Evolutionary conservation across 2,329 filamentous ascomycete genomes (phyloP).

Genomic region (Colletotrichum kahawae): DNA sequence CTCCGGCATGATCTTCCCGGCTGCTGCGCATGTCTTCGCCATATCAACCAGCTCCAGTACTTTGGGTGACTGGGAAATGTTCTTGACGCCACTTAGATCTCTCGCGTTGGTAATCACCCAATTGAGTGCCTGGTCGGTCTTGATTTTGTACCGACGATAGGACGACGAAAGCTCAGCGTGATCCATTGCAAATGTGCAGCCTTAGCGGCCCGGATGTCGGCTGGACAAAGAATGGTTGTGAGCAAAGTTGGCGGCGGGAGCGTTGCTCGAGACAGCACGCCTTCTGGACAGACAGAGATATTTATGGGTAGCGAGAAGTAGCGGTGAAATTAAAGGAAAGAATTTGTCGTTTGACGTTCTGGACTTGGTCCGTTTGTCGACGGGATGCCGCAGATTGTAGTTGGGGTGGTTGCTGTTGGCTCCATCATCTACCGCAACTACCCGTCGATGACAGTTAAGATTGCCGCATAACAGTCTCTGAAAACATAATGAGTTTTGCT

Average conservation of each 20-base stretch:
- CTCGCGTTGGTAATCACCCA: background rate
- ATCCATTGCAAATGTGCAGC: background rate
- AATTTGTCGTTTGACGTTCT: background rate
- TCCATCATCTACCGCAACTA: background rate
- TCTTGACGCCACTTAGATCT: background rate
- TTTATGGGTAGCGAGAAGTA: background rate
- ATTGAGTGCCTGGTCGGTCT: background rate
- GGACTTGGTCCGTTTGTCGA: background rate
- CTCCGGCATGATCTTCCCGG: background rate
- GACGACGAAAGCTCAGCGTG: background rate
- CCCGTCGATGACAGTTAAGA: background rate
- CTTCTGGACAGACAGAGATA: background rate
- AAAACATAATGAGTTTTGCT: too few species aligned
- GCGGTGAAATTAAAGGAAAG: background rate
- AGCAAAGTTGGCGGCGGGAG: background rate
- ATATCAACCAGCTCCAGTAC: background rate
- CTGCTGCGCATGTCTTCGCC: background rate
- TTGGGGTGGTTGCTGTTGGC: background rate
- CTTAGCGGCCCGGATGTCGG: background rate
- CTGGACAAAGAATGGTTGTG: background rate
- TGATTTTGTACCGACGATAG: background rate
- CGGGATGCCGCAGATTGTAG: background rate
- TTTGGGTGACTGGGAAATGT: background rate
- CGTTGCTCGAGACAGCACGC: background rate
- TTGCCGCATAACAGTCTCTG: background rate